A percentile compares a stretch with the other conserved stretches of the same genome.
Evolutionary conservation across 2,329 filamentous ascomycete genomes (phyloP).

Genomic region (Diaporthe citriasiana): DNA sequence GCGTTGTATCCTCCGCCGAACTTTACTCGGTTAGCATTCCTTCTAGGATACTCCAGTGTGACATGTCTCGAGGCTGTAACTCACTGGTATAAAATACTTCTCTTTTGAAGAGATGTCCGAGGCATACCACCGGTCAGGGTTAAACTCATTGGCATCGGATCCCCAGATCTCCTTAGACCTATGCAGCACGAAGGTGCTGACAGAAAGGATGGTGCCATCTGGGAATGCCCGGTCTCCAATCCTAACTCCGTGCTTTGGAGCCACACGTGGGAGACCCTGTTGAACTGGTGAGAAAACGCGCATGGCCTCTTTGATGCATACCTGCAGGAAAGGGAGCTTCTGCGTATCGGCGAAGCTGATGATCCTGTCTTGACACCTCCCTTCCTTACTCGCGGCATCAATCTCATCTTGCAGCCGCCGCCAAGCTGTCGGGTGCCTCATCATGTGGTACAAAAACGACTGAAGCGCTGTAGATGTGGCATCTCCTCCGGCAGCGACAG

Average conservation of each 20-base stretch:
- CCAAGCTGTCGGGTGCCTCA: slow-evolving; percentile 44
- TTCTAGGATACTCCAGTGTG: too few relatives aligned
- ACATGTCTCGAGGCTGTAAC: background rate
- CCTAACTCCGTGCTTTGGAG: slow-evolving; percentile 46
- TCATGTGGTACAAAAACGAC: slow-evolving; percentile 48
- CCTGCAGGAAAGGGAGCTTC: slow-evolving; percentile 51
- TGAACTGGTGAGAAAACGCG: slow-evolving; percentile 45
- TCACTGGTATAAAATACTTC: slow-evolving; percentile 47
- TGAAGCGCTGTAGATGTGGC: slow-evolving; percentile 45
- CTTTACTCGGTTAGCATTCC: background rate
- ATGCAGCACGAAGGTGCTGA: slow-evolving; percentile 49
- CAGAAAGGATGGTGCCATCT: slow-evolving; percentile 47
- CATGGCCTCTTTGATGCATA: slow-evolving; percentile 53
- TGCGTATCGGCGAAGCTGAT: slow-evolving; percentile 48
- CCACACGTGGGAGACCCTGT: slow-evolving; percentile 49
- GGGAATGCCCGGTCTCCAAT: slow-evolving; percentile 48
- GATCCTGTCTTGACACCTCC: slow-evolving; percentile 42
- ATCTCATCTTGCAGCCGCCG: slow-evolving; percentile 45
- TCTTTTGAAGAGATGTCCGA: slow-evolving; percentile 40
- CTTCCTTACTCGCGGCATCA: slow-evolving; percentile 41
- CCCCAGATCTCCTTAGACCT: slow-evolving; percentile 47
- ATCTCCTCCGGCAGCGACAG: slow-evolving; percentile 40
- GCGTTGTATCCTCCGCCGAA: slow-evolving; percentile 25
- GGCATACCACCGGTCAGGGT: slow-evolving; percentile 46
- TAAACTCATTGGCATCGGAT: slow-evolving; percentile 44